A percentile compares a stretch with the other conserved stretches of the same genome.
Evolutionary conservation across 1,139 yeast species (phyloP).

Genomic region (Nakaseomyces sp.): DNA sequence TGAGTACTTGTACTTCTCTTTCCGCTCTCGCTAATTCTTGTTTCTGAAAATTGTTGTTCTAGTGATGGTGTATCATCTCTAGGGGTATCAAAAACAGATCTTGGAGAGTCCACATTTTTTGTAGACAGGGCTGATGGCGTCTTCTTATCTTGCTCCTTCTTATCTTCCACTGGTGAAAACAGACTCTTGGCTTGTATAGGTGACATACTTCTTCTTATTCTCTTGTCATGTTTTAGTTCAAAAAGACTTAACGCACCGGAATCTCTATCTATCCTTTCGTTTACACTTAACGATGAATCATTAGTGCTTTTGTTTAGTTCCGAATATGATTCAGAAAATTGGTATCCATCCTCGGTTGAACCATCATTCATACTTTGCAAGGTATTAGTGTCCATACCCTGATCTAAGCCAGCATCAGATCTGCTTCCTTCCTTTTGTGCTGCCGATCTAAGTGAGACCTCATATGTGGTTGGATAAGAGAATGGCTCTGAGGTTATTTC

Average conservation of each 20-base stretch:
- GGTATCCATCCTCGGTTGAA: not conserved
- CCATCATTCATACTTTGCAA: not conserved
- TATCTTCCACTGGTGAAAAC: not conserved
- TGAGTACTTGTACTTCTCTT: conserved; percentile 15
- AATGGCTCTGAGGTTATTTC: not conserved
- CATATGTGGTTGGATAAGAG: conserved; percentile 1
- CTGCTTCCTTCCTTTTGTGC: not conserved
- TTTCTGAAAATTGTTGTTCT: conserved; percentile 3
- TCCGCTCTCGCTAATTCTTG: conserved; percentile 18
- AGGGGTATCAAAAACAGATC: not conserved
- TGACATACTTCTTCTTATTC: not conserved
- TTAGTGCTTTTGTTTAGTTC: not conserved
- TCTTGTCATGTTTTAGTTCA: conserved; percentile 1
- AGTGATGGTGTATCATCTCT: conserved; percentile 1
- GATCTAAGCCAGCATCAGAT: not conserved
- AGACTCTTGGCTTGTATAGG: not conserved
- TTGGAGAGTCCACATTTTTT: not conserved
- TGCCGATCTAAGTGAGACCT: not conserved
- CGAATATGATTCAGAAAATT: not conserved
- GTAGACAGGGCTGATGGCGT: not conserved
- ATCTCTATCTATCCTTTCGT: not conserved
- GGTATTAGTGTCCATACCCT: not conserved
- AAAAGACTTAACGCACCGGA: conserved; percentile 1
- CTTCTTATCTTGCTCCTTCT: not conserved
- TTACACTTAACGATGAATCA: not conserved